Base-by-base conservation (phyloP, 2,329 filamentous ascomycete genomes). In the Xylaria sp. region DNA sequence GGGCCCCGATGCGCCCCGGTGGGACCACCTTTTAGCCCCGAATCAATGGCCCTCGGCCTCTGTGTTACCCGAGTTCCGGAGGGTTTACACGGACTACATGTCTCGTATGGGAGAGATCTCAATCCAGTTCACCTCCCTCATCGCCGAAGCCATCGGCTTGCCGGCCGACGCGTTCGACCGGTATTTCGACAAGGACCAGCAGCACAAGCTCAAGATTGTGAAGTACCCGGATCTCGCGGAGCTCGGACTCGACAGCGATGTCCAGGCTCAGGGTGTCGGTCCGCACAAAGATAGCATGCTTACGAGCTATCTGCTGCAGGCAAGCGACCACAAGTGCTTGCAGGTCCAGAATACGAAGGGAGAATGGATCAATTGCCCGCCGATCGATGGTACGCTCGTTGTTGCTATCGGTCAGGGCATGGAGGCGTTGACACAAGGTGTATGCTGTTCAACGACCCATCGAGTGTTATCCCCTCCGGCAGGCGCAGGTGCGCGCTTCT, bases 141-240 rank as follows among this genome's bases (percentile, higher is more conserved):
- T 95, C 66, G 91, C 91, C 63, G 90, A 95, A 76, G 88, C 90
- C n/a, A 88, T 96, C 63, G 83, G 83, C 8, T 79, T 96, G 4
- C 84, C 88, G 0, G 63, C 79, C 0, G 75, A 81, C 54, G 90
- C 91, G 0, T 95, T 96, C 73, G 78, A 84, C 70, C 85, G 83
- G 68, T 95, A 92, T 78, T 93, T 93, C 74, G 90, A 92, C 71
- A 74, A 80, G 48, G 73, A 82, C 66, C 79, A 83, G 77, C 91
- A 94, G 76, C 90, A 95, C 77, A 95, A 95, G 78, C 81, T 95
- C 68, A 96, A 96, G 78, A 87, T 96, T 61, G 87, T 95, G 61
- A 91, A 90, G 76, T 95, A 94, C 70, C 91, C 91, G 0, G 91
- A 94, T 71, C 73, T 83, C 10, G 74, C 76, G n/a, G 80, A 85